Evolutionary conservation across 176 grass and related monocot species (phyloP), one percentile per base, ranked within the genome.

Genomic region (Cocos nucifera): DNA sequence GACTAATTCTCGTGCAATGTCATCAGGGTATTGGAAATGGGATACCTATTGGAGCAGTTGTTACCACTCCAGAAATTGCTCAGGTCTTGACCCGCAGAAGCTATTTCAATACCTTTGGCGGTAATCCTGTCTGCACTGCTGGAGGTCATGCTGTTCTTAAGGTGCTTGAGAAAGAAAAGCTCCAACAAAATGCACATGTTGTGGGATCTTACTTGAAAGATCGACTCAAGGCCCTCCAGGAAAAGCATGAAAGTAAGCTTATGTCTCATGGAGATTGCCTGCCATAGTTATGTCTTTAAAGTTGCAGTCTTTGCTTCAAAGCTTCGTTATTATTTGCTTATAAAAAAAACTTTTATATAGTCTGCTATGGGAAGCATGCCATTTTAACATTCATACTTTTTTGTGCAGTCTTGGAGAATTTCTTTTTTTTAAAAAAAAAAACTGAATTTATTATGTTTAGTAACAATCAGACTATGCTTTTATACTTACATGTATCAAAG

Each of bases 31-130:
- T 96, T 27, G 92, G 92, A 52, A 96, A 96, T 18, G 92, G 92
- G 66, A 85, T 88, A 59, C 87, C 92, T 8, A 75, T 96, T 21
- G 92, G 92, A 69, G 92, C 92, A 2, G 92, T 96, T 1, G 92
- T 96, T n/a, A 96, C 87, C 20, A 95, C 90, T 0, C 90, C 90
- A 39, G 90, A 91, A 78, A 96, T 96, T 23, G 92, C 92, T 54
- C 78, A 91, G 44, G 92, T 96, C 22, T 72, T 96, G 64, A 91
- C 87, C 57, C 73, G 73, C 29, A 70, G 87, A 58, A 70, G 69
- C 14, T 96, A 96, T 35, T 96, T 88, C 50, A 96, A 96, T 58
- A 96, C 92, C 35, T 96, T 96, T 15, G 92, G 87, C 0, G 92
- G 92, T 60, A 96, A 96, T 75, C 92, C 87, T 27, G 92, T 90